Base-by-base conservation (phyloP, 257 asterid species). In the Ligustrum vulgare region DNA sequence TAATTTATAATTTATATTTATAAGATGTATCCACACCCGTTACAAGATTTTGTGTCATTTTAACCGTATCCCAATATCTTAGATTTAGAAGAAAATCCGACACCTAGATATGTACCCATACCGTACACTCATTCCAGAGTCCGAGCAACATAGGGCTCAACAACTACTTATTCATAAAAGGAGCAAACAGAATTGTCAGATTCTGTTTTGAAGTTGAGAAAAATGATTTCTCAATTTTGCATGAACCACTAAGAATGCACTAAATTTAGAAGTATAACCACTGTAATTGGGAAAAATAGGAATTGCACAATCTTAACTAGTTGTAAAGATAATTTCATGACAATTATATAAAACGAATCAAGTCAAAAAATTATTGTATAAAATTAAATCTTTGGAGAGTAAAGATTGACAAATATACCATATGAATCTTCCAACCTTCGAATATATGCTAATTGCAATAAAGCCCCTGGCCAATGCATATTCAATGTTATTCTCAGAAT, bases 371-470 rank as follows among this genome's bases (percentile, higher is more conserved):
- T 25, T 60, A 16, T 60, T 60, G 34, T 35, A 60, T 11, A 63
- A 12, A 2, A 20, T 34, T 56, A 34, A 22, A 34, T 54, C 32
- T 15, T 70, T 43, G 18, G 32, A 60, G 62, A 75, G 12, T 28
- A 71, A 37, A 28, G 75, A 78, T 75, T 28, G 49, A 72, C 75
- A 87, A 80, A 77, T 72, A 33, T 87, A 91, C 97, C 96, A 69
- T 84, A 79, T 82, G 96, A 80, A 80, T 91, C 96, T 84, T 91
- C 97, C 90, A 91, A 71, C 84, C 81, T 88, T 73, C 86, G 71
- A 72, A 91, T 91, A 80, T 81, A 88, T 75, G 94, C 86, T 83
- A 91, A 81, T 75, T 91, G 96, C 33, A 86, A 68, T 80, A 90
- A 77, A 69, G 89, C 94, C 75, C 97, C 97, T 91, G 90, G 81